A percentile compares a stretch with the other conserved stretches of the same genome.
phyloP scores from a whole-genome alignment of 148 eudicot species.

The Vaccinium vitisidaea region DNA sequence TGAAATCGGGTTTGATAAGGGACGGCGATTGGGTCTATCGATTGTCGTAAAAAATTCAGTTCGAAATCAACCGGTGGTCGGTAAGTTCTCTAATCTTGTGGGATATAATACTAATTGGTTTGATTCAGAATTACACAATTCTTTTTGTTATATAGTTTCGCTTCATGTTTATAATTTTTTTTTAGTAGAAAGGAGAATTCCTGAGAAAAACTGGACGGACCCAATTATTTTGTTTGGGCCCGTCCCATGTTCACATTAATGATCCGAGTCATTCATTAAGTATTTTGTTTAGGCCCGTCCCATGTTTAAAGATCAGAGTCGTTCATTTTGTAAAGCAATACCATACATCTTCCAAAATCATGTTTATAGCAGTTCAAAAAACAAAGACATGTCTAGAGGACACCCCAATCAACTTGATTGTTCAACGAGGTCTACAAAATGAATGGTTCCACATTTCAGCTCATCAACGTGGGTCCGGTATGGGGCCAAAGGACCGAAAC shows the following conservation, averaged over 20 bases:
- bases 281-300: neutral
- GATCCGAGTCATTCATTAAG: too few species aligned
- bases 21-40: neutral
- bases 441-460: too few species aligned
- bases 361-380: too few species aligned
- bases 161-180: neutral
- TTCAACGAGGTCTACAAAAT: neutral
- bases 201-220: neutral
- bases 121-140: neutral
- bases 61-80: conserved; percentile 25
- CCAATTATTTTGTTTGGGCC: neutral
- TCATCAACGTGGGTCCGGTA: neutral
- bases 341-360: too few species aligned
- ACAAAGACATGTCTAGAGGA: too few species aligned
- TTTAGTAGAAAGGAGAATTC: neutral
- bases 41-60: conserved; percentile 20
- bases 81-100: conserved; percentile 18
- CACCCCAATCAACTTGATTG: neutral
- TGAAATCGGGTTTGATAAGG: conserved; percentile 9
- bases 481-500: neutral
- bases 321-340: neutral
- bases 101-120: neutral
- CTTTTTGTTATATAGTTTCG: too few species aligned
- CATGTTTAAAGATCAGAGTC: neutral
- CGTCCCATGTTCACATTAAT: neutral